Conservation (phyloP, 495 filamentous ascomycete genomes). For the Cenococcum geophilum region DNA sequence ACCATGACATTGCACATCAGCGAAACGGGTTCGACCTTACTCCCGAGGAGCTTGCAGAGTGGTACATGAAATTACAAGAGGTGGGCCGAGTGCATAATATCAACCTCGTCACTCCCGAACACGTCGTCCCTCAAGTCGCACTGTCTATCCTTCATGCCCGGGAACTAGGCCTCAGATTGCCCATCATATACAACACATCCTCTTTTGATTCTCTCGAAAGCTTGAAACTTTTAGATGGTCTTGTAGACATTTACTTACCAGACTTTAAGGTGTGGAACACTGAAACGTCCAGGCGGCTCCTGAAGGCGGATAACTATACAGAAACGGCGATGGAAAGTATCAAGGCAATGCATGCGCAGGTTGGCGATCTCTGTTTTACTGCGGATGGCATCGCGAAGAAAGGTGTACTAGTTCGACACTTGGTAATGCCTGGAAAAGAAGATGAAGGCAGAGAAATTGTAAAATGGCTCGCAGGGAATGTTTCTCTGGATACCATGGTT, state of each 20-base stretch:
- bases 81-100: constrained; percentile 70
- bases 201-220: constrained; percentile 66
- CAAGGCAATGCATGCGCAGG: constrained; percentile 67
- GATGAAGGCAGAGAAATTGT: constrained; percentile 63
- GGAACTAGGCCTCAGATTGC: constrained; percentile 58
- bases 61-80: constrained; percentile 71
- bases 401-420: constrained; percentile 63
- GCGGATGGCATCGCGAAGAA: constrained; percentile 68
- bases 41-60: constrained; percentile 66
- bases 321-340: constrained; percentile 62
- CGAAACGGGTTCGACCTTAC: constrained; percentile 68
- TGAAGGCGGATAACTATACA: constrained; percentile 69
- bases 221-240: constrained; percentile 59
- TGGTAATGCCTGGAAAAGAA: constrained; percentile 72
- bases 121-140: constrained; percentile 71
- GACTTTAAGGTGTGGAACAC: constrained; percentile 73
- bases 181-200: constrained; percentile 74
- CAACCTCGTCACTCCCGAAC: constrained; percentile 71
- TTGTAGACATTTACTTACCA: constrained; percentile 72
- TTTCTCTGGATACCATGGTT: constrained; percentile 59
- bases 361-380: constrained; percentile 71
- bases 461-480: constrained; percentile 58
- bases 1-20: constrained; percentile 71
- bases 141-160: constrained; percentile 61
- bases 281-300: constrained; percentile 55